phyloP scores from a whole-genome alignment of 441 rosid species.

The Pelargonium citronellum region DNA sequence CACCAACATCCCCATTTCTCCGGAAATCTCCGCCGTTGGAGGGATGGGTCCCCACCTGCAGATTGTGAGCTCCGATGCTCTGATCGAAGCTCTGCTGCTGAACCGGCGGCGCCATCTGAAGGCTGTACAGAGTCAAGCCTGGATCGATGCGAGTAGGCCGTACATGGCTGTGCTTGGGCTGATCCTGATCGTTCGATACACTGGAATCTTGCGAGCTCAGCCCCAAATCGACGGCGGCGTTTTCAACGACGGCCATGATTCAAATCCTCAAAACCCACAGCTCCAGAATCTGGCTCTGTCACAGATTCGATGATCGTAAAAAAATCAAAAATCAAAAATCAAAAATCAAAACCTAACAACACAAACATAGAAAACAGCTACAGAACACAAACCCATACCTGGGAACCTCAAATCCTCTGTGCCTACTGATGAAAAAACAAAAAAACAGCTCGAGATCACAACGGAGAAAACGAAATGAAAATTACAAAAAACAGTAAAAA shows the following conservation, averaged over 20 bases:
- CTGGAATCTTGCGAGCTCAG: conserved; percentile 32
- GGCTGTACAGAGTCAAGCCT: conserved; percentile 21
- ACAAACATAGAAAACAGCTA: background rate
- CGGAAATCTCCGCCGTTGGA: conserved; percentile 26
- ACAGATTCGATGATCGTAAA: conserved; percentile 5
- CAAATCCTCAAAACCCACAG: conserved; percentile 1
- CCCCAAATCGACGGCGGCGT: conserved; percentile 34
- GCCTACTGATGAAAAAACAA: conserved; percentile 24
- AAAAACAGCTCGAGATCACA: conserved; percentile 29
- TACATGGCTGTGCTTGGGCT: conserved; percentile 26
- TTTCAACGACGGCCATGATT: conserved; percentile 60
- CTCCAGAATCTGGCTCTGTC: conserved; percentile 6
- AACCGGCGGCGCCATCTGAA: conserved; percentile 5
- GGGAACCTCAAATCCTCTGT: conserved; percentile 20
- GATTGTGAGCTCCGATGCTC: conserved; percentile 1
- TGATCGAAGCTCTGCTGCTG: conserved; percentile 13
- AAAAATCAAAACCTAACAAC: background rate
- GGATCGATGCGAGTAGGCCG: conserved; percentile 30
- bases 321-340: background rate
- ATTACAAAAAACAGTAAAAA: background rate
- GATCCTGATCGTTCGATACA: conserved; percentile 40
- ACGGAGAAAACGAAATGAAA: conserved; percentile 29
- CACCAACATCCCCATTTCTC: conserved; percentile 31
- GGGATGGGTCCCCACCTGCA: conserved; percentile 20
- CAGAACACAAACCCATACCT: conserved; percentile 2